Conservation (phyloP, 2,329 filamentous ascomycete species). For the Cladosporium austrohemisphaericum region DNA sequence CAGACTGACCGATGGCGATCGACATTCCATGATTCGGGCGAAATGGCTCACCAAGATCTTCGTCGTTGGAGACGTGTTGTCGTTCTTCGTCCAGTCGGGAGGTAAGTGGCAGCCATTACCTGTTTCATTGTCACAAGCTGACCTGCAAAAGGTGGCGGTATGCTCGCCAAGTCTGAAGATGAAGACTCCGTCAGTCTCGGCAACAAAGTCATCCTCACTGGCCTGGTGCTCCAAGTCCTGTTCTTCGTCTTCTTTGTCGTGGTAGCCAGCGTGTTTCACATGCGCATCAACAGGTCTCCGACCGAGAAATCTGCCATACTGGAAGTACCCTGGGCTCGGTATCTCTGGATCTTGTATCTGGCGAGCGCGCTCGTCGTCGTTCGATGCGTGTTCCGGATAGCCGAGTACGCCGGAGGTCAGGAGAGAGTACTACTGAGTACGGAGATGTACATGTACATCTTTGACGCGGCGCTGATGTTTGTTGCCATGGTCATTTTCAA, state of each 20-base stretch:
- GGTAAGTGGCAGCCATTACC: constrained; percentile 17
- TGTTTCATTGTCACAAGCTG: background rate
- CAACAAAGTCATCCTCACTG: constrained; percentile 53
- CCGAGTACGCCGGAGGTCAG: constrained; percentile 42
- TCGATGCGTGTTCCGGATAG: constrained; percentile 45
- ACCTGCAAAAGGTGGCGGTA: background rate
- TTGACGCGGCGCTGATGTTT: constrained; percentile 43
- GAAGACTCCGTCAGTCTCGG: background rate
- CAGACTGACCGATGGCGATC: constrained; percentile 36
- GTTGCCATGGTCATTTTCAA: constrained; percentile 21
- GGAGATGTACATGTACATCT: constrained; percentile 43
- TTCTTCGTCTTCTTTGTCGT: constrained; percentile 56
- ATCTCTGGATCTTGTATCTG: constrained; percentile 31
- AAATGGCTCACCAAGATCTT: constrained; percentile 53
- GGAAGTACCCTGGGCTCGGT: background rate
- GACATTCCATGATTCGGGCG: constrained; percentile 41
- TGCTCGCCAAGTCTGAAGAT: background rate
- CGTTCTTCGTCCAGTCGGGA: constrained; percentile 48
- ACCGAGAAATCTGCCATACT: background rate
- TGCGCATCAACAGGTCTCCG: constrained; percentile 32
- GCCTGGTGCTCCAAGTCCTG: constrained; percentile 55
- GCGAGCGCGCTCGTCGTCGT: constrained; percentile 42
- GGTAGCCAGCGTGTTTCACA: constrained; percentile 49
- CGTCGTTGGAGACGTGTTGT: constrained; percentile 52
- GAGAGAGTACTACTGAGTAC: constrained; percentile 40